Conservation (phyloP, 169 alveolate species). For the Theileria sp. region DNA sequence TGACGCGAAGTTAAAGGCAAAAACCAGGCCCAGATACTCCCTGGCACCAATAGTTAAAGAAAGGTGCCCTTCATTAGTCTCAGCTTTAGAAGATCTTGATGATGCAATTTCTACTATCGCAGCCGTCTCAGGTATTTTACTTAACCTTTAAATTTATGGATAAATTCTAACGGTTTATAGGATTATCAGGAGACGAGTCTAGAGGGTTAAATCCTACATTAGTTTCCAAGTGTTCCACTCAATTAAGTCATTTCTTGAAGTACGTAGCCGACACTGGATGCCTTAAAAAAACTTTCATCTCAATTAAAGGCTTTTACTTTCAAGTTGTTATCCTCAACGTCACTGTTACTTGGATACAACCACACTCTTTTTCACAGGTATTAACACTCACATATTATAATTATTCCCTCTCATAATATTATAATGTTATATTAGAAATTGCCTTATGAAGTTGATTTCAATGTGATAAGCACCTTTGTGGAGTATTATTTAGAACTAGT, state of each 20-base stretch:
- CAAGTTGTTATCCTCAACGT: slow-evolving; percentile 91
- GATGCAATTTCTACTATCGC: slow-evolving; percentile 95
- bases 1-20: slow-evolving; percentile 81
- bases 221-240: slow-evolving; percentile 34
- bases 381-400: slow-evolving; percentile 12
- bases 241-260: slow-evolving; percentile 44
- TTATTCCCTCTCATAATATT: too few species aligned
- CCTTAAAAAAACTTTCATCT: slow-evolving; percentile 87
- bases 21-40: slow-evolving; percentile 87
- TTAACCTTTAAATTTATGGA: background rate
- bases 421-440: slow-evolving; percentile 21
- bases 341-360: slow-evolving; percentile 95
- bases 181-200: slow-evolving; percentile 50
- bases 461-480: slow-evolving; percentile 89
- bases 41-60: slow-evolving; percentile 93
- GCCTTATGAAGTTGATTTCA: slow-evolving; percentile 94
- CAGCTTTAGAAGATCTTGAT: slow-evolving; percentile 95
- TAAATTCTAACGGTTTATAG: slow-evolving; percentile 9
- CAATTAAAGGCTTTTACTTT: slow-evolving; percentile 97
- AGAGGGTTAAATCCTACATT: slow-evolving; percentile 42
- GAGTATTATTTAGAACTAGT: slow-evolving; percentile 83
- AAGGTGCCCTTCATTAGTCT: slow-evolving; percentile 94
- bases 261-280: slow-evolving; percentile 66
- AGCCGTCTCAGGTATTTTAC: slow-evolving; percentile 88
- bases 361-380: slow-evolving; percentile 94